These are phyloP conservation scores for Nigrograna mackinnonii DNA, from an alignment of 2,329 filamentous ascomycete species.

Conservation along the genomic window DNA sequence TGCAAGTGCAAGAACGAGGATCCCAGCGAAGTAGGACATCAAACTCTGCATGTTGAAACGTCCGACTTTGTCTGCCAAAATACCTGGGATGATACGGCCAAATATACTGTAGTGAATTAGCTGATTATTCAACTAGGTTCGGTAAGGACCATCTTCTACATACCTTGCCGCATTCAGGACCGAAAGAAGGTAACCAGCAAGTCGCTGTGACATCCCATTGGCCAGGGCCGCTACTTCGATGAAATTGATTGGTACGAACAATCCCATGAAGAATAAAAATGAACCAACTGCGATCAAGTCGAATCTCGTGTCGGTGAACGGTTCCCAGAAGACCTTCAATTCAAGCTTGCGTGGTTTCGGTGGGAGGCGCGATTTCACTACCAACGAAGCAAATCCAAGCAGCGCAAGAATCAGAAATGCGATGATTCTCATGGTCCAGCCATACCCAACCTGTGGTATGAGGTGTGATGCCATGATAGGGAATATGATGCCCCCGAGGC, in stretches of 20 bases:
- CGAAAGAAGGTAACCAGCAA: slow-evolving; percentile 58
- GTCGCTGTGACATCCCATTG: slow-evolving; percentile 50
- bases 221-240: slow-evolving; percentile 50
- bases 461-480: slow-evolving; percentile 64
- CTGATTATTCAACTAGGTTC: slow-evolving; percentile 38
- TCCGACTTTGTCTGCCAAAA: slow-evolving; percentile 57
- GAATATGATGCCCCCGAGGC: slow-evolving; percentile 60
- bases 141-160: slow-evolving; percentile 59
- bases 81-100: slow-evolving; percentile 59
- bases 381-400: slow-evolving; percentile 56
- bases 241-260: slow-evolving; percentile 60
- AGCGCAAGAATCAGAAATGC: slow-evolving; percentile 65
- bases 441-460: slow-evolving; percentile 58
- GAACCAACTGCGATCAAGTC: slow-evolving; percentile 49
- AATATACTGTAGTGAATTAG: slow-evolving; percentile 46
- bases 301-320: slow-evolving; percentile 48
- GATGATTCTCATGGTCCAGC: slow-evolving; percentile 61
- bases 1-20: slow-evolving; percentile 52
- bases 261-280: slow-evolving; percentile 63
- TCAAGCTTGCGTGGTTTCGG: slow-evolving; percentile 40
- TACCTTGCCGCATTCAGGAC: slow-evolving; percentile 56
- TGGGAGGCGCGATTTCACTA: slow-evolving; percentile 55
- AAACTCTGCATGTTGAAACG: slow-evolving; percentile 53
- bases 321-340: slow-evolving; percentile 28
- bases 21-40: slow-evolving; percentile 39